Conservation (phyloP, 495 filamentous ascomycete genomes). For the Cercophora samala region DNA sequence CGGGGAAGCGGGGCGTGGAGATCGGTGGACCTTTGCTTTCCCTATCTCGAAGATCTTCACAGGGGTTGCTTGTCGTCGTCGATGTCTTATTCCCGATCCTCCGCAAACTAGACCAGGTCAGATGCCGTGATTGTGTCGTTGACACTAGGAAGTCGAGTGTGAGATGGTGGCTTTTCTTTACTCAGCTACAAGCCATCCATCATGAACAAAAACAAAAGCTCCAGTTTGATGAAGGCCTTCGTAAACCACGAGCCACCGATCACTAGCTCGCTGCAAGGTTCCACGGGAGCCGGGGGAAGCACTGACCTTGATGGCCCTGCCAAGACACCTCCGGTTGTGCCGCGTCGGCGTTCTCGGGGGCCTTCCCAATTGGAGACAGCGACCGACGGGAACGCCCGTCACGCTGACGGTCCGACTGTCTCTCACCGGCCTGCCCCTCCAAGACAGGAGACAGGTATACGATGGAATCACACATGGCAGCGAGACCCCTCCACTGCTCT, state of each 20-base stretch:
- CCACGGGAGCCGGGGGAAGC: constrained; percentile 2
- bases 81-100: background rate
- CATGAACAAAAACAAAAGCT: background rate
- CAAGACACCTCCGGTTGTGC: background rate
- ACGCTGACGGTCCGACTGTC: constrained; percentile 5
- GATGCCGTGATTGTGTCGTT: background rate
- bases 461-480: constrained; percentile 3
- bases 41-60: constrained; percentile 5
- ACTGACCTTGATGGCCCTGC: constrained; percentile 9
- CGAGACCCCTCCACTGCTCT: background rate
- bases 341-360: constrained; percentile 1
- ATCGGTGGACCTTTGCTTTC: background rate
- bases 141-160: background rate
- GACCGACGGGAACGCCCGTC: constrained; percentile 8
- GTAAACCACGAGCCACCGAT: background rate
- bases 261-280: background rate
- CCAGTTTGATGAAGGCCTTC: background rate
- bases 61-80: background rate
- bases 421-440: background rate
- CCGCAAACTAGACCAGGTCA: background rate
- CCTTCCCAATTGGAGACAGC: constrained; percentile 1
- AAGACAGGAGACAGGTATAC: background rate
- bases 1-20: constrained; percentile 23
- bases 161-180: background rate
- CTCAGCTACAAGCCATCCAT: background rate